Evolutionary conservation across 2,329 filamentous ascomycete species (phyloP).

Genomic region (Lizonia empirigonia): DNA sequence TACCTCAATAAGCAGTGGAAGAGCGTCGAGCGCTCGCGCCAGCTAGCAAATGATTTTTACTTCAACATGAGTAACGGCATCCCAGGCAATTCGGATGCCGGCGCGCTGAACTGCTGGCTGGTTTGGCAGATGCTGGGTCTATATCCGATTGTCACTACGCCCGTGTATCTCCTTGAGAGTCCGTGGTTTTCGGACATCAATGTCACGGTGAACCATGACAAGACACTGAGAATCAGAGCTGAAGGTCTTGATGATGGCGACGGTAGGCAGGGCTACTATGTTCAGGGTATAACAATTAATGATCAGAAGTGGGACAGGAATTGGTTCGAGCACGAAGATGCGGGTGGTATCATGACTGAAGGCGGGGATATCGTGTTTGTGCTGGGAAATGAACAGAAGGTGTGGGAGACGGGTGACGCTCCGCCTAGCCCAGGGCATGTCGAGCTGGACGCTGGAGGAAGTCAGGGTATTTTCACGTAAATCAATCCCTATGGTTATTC

Average conservation of each 20-base stretch:
- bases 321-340: conserved; percentile 62
- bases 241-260: conserved; percentile 48
- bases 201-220: conserved; percentile 43
- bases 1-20: conserved; percentile 51
- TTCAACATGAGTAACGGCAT: conserved; percentile 49
- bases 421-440: conserved; percentile 44
- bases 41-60: conserved; percentile 51
- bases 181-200: conserved; percentile 54
- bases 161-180: conserved; percentile 54
- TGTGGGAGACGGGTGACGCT: conserved; percentile 42
- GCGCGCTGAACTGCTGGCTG: conserved; percentile 58
- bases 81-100: conserved; percentile 55
- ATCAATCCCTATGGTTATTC: no score
- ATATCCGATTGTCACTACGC: conserved; percentile 56
- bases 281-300: conserved; percentile 61
- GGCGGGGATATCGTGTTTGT: conserved; percentile 45
- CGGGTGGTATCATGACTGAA: conserved; percentile 38
- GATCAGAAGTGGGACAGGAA: conserved; percentile 59
- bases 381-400: conserved; percentile 33
- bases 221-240: conserved; percentile 55
- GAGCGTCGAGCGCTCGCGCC: conserved; percentile 38
- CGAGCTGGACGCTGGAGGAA: conserved; percentile 27
- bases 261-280: conserved; percentile 54
- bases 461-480: no score
- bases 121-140: conserved; percentile 58